Conservation (phyloP, 345 rosid genomes). For the Boechera stricta region DNA sequence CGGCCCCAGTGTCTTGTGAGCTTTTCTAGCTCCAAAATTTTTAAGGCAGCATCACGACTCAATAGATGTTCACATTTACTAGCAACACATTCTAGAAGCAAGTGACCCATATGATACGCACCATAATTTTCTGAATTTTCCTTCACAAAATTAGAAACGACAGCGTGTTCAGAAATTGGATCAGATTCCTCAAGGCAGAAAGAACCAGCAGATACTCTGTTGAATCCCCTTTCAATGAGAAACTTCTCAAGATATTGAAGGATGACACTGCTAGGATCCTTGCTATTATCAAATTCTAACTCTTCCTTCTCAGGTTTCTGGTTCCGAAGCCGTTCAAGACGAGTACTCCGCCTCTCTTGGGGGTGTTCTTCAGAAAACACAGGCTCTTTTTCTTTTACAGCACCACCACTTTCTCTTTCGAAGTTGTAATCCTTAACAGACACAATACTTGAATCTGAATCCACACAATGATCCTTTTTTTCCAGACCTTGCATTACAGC, state of each 20-base stretch:
- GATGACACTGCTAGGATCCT: slow-evolving; percentile 69
- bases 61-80: slow-evolving; percentile 49
- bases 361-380: slow-evolving; percentile 71
- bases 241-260: slow-evolving; percentile 78
- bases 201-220: slow-evolving; percentile 47
- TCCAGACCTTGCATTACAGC: slow-evolving; percentile 50
- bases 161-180: slow-evolving; percentile 55
- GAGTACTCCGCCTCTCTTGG: slow-evolving; percentile 95
- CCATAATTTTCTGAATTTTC: slow-evolving; percentile 79
- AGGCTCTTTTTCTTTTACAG: slow-evolving; percentile 62
- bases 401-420: slow-evolving; percentile 59
- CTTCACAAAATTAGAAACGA: slow-evolving; percentile 61
- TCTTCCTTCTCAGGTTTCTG: slow-evolving; percentile 97
- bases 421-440: slow-evolving; percentile 53
- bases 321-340: slow-evolving; percentile 92
- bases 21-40: slow-evolving; percentile 82
- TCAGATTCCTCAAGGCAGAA: slow-evolving; percentile 49
- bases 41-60: slow-evolving; percentile 59
- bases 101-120: slow-evolving; percentile 87
- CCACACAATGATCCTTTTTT: slow-evolving; percentile 48
- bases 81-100: slow-evolving; percentile 79
- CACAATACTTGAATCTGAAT: slow-evolving; percentile 47
- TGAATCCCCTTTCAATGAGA: slow-evolving; percentile 48
- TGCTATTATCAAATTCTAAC: slow-evolving; percentile 59
- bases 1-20: slow-evolving; percentile 82